phyloP scores from a whole-genome alignment of 2,329 filamentous ascomycete genomes.

The Phyllosticta paracitricarpa region DNA sequence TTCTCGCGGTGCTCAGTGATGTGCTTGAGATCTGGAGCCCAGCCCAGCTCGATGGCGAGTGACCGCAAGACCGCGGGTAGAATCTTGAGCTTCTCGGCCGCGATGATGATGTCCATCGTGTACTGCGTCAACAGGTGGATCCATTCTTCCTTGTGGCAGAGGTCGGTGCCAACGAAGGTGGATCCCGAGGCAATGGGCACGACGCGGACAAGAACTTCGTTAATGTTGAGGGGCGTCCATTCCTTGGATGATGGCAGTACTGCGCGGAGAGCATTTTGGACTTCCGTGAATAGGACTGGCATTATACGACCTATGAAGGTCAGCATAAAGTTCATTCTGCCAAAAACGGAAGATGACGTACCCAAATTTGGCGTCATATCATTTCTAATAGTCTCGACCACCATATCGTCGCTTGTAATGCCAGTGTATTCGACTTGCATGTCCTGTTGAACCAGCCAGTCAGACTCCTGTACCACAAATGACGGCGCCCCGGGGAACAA shows the following conservation, averaged over 20 bases:
- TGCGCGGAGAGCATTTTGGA: background rate
- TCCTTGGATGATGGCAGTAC: constrained; percentile 2
- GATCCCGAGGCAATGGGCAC: constrained; percentile 1
- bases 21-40: background rate
- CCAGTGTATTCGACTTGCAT: background rate
- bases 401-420: background rate
- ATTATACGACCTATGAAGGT: background rate
- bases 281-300: background rate
- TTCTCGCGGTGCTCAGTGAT: background rate
- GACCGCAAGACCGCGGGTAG: constrained; percentile 27
- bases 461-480: background rate
- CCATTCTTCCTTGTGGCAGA: constrained; percentile 32
- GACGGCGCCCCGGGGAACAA: background rate
- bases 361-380: background rate
- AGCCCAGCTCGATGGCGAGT: background rate
- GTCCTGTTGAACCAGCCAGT: background rate
- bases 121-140: constrained; percentile 25
- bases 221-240: background rate
- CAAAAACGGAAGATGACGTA: background rate
- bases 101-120: constrained; percentile 26
- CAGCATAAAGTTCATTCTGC: background rate
- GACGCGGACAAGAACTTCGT: background rate
- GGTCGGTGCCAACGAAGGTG: constrained; percentile 26
- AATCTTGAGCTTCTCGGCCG: constrained; percentile 23
- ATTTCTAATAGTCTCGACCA: background rate